Conservation (phyloP, 2,329 filamentous ascomycete genomes). For the Scleromitrula shiraiana region DNA sequence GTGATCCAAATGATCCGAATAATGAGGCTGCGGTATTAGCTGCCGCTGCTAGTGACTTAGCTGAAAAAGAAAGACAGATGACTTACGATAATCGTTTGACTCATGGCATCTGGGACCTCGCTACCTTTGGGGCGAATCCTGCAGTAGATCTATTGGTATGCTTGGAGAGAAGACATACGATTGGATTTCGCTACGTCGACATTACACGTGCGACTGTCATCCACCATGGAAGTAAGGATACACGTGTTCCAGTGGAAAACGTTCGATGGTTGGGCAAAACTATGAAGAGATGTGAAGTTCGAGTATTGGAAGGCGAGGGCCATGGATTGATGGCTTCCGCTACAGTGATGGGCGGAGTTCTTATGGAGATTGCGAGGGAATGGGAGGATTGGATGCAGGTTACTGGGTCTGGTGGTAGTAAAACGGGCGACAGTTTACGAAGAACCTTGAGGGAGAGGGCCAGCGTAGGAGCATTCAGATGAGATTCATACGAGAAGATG, state of each 20-base stretch:
- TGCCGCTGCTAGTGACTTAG: slow-evolving; percentile 51
- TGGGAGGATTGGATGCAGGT: slow-evolving; percentile 81
- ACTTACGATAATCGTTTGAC: slow-evolving; percentile 81
- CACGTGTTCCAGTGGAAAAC: slow-evolving; percentile 88
- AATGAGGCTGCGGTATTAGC: slow-evolving; percentile 31
- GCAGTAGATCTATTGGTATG: slow-evolving; percentile 90
- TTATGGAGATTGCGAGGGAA: slow-evolving; percentile 89
- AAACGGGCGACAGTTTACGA: slow-evolving; percentile 21
- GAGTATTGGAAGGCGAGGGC: slow-evolving; percentile 82
- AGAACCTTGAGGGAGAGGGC: slow-evolving; percentile 26
- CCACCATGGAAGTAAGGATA: slow-evolving; percentile 86
- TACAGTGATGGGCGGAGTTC: slow-evolving; percentile 82
- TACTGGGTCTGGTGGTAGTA: slow-evolving; percentile 35
- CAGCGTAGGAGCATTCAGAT: slow-evolving; percentile 27
- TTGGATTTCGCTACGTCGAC: slow-evolving; percentile 95
- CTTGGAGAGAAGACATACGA: slow-evolving; percentile 79
- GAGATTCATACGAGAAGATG: background rate
- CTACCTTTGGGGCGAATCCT: slow-evolving; percentile 85
- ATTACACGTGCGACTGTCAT: slow-evolving; percentile 88
- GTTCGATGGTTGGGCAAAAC: slow-evolving; percentile 89
- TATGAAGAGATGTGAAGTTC: slow-evolving; percentile 88
- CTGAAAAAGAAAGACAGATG: slow-evolving; percentile 63
- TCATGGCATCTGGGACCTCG: slow-evolving; percentile 87
- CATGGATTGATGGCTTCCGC: slow-evolving; percentile 96
- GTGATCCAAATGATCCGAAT: slow-evolving; percentile 24